These are phyloP conservation scores for Alternaria sp. DNA, from an alignment of 2,329 filamentous ascomycete genomes.

Conservation along the genomic window DNA sequence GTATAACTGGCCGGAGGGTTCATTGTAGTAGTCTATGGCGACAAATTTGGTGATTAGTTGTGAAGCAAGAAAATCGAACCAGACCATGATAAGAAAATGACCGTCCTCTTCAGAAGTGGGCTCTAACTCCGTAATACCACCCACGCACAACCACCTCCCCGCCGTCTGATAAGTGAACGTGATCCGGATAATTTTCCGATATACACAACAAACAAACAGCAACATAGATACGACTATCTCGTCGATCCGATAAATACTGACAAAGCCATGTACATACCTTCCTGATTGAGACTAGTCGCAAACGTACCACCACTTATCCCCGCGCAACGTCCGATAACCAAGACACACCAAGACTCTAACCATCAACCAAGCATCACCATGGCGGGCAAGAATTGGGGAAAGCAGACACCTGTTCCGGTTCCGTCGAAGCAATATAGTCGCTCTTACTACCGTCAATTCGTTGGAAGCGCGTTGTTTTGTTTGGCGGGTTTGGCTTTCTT, in stretches of 20 bases:
- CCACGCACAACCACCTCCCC: neutral
- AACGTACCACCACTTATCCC: conserved; percentile 5
- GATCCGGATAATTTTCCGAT: neutral
- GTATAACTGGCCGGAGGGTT: neutral
- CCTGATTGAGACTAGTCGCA: conserved; percentile 8
- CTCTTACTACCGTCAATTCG: conserved; percentile 3
- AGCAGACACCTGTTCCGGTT: conserved; percentile 2
- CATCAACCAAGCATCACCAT: conserved; percentile 13
- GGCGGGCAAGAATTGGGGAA: conserved; percentile 16
- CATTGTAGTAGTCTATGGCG: neutral
- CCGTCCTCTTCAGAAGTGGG: neutral
- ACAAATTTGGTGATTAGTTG: neutral
- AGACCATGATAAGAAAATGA: neutral
- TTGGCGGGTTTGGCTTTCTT: conserved; percentile 2
- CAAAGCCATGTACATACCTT: conserved; percentile 5
- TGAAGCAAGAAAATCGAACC: rapidly evolving
- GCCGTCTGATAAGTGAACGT: neutral
- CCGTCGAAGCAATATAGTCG: neutral
- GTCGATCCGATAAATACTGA: neutral
- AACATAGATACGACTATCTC: neutral
- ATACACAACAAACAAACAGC: neutral
- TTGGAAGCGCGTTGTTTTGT: conserved; percentile 4
- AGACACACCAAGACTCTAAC: neutral
- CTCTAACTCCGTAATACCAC: neutral
- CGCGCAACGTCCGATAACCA: neutral